Evolutionary conservation across 2,329 filamentous ascomycete genomes (phyloP).

Genomic region (Sphaerulina vaccinii): DNA sequence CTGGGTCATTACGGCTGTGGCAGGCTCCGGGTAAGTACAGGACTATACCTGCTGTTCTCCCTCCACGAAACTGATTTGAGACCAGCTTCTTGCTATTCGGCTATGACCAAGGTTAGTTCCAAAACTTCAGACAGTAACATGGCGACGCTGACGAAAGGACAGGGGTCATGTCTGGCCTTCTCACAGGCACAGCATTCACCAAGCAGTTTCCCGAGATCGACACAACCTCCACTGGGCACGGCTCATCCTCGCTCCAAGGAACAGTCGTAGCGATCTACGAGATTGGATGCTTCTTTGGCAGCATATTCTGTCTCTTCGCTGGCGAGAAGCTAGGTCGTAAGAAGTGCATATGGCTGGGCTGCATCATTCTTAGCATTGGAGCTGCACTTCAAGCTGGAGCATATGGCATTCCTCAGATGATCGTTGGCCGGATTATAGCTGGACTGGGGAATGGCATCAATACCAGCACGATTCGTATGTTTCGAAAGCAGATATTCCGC

Average conservation of each 20-base stretch:
- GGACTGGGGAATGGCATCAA: constrained; percentile 17
- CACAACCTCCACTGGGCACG: constrained; percentile 13
- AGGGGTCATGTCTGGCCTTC: constrained; percentile 20
- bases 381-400: constrained; percentile 48
- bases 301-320: constrained; percentile 46
- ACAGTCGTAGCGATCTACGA: constrained; percentile 58
- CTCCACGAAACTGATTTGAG: no score
- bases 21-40: constrained; percentile 17
- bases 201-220: constrained; percentile 24
- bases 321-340: constrained; percentile 50
- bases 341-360: constrained; percentile 48
- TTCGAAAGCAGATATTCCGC: neutral
- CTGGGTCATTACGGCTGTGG: constrained; percentile 23
- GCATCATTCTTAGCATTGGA: constrained; percentile 49
- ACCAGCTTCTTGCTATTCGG: constrained; percentile 23
- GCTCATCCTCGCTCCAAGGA: constrained; percentile 22
- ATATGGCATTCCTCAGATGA: constrained; percentile 41
- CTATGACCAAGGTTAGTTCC: constrained; percentile 18
- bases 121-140: neutral
- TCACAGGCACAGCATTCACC: constrained; percentile 19
- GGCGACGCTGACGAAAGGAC: neutral
- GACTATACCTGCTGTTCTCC: no score
- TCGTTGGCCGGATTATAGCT: constrained; percentile 27
- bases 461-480: constrained; percentile 15
- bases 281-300: constrained; percentile 60